A percentile compares a stretch with the other conserved stretches of the same genome.
phyloP scores from a whole-genome alignment of 805 yeast species.

The Metschnikowia lochheadii region DNA sequence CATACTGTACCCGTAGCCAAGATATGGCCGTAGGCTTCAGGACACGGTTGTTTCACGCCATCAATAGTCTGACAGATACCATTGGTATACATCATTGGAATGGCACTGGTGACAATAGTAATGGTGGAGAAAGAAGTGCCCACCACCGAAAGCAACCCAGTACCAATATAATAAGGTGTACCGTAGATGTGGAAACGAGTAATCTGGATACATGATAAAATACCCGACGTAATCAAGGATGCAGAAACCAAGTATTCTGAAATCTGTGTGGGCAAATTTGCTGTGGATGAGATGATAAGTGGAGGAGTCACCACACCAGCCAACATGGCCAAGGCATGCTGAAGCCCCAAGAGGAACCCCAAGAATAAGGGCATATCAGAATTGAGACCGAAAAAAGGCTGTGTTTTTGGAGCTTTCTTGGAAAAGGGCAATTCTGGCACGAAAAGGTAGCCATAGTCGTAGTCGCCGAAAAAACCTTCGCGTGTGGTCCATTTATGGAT shows the following conservation, averaged over 20 bases:
- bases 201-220: constrained; percentile 71
- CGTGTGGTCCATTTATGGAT: constrained; percentile 57
- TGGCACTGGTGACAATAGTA: constrained; percentile 67
- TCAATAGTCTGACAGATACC: constrained; percentile 63
- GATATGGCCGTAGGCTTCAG: constrained; percentile 86
- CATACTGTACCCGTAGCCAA: constrained; percentile 78
- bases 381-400: constrained; percentile 80
- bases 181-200: constrained; percentile 72
- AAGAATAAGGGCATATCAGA: constrained; percentile 77
- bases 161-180: constrained; percentile 77
- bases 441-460: constrained; percentile 76
- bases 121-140: constrained; percentile 91
- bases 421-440: constrained; percentile 75
- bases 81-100: constrained; percentile 73
- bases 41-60: constrained; percentile 73
- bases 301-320: constrained; percentile 91
- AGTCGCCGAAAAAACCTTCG: constrained; percentile 84
- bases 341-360: constrained; percentile 77
- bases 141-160: constrained; percentile 84
- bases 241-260: constrained; percentile 36
- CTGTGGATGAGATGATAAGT: constrained; percentile 59
- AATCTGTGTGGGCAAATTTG: constrained; percentile 48
- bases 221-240: constrained; percentile 37
- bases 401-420: constrained; percentile 44
- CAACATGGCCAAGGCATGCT: constrained; percentile 85